phyloP scores from a whole-genome alignment of 2,329 filamentous ascomycete species.

The Arachnomyces sp. region DNA sequence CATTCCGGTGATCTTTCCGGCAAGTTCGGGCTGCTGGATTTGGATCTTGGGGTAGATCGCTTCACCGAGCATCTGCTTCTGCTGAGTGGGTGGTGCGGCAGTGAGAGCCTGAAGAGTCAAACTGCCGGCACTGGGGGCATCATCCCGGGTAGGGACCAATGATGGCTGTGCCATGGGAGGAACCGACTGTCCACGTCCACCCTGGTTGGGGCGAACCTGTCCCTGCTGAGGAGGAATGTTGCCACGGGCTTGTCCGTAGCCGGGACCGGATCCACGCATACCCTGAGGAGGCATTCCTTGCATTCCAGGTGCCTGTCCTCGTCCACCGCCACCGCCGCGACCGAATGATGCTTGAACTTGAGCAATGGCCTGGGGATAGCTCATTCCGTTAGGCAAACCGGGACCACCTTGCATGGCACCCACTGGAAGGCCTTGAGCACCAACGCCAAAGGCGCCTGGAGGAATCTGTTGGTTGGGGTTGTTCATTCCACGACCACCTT shows the following conservation, averaged over 20 bases:
- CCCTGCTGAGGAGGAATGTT: constrained; percentile 34
- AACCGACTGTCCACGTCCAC: constrained; percentile 32
- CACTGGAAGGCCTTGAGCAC: constrained; percentile 60
- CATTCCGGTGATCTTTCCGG: constrained; percentile 99
- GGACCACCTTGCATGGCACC: constrained; percentile 56
- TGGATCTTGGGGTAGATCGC: constrained; percentile 98
- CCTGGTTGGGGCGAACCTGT: constrained; percentile 34
- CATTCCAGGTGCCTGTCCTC: constrained; percentile 60
- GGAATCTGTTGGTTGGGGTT: constrained; percentile 77
- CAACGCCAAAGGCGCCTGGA: constrained; percentile 76
- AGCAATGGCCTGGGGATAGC: constrained; percentile 70
- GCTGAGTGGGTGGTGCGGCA: constrained; percentile 58
- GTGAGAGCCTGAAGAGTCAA: constrained; percentile 47
- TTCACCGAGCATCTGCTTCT: constrained; percentile 98
- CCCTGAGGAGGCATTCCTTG: constrained; percentile 61
- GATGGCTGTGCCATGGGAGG: constrained; percentile 25
- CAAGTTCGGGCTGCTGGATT: constrained; percentile 85
- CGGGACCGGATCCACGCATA: constrained; percentile 38
- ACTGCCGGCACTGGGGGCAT: constrained; percentile 30
- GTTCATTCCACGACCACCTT: constrained; percentile 78
- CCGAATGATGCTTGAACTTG: constrained; percentile 68
- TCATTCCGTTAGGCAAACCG: constrained; percentile 68
- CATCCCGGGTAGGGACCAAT: constrained; percentile 28
- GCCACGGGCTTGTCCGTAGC: constrained; percentile 37
- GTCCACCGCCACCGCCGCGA: constrained; percentile 60